These are phyloP conservation scores for Triticum turgidum DNA, from an alignment of 176 grass and related monocot genomes.

Conservation along the genomic window DNA sequence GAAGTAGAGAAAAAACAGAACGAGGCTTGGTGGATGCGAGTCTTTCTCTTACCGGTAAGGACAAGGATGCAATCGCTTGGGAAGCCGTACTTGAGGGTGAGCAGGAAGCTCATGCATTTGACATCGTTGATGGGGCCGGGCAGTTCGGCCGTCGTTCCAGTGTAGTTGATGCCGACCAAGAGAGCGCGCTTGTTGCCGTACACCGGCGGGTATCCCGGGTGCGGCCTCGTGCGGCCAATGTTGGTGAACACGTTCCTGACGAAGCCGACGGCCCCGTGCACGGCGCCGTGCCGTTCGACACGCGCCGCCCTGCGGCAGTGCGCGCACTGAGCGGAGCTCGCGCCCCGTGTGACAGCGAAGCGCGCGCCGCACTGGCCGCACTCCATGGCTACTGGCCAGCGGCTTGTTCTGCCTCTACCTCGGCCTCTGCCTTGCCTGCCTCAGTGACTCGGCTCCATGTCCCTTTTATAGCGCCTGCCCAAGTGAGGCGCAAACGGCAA, in stretches of 20 bases:
- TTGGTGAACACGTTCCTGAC: neutral
- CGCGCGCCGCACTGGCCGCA: constrained; percentile 33
- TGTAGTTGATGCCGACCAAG: constrained; percentile 76
- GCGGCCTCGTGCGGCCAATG: neutral
- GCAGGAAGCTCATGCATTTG: constrained; percentile 65
- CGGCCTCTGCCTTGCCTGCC: neutral
- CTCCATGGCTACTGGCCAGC: neutral
- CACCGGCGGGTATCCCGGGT: constrained; percentile 32
- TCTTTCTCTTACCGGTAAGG: constrained; percentile 37
- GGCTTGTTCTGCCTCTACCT: neutral
- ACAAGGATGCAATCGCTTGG: constrained; percentile 51
- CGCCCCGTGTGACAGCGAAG: constrained; percentile 22
- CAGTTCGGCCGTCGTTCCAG: constrained; percentile 22
- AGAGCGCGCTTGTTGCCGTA: constrained; percentile 73
- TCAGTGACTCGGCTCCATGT: neutral
- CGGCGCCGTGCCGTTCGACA: constrained; percentile 14
- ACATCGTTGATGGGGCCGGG: constrained; percentile 74
- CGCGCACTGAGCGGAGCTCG: constrained; percentile 44
- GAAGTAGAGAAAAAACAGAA: too few species aligned
- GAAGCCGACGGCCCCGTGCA: neutral
- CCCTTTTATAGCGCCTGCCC: neutral
- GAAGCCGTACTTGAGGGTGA: constrained; percentile 50
- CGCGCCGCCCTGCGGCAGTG: constrained; percentile 47
- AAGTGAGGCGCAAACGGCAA: neutral
- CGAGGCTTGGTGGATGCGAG: too few species aligned